A percentile compares a stretch with the other conserved stretches of the same genome.
phyloP scores from a whole-genome alignment of 345 rosid species.

The Camelina hispida region DNA sequence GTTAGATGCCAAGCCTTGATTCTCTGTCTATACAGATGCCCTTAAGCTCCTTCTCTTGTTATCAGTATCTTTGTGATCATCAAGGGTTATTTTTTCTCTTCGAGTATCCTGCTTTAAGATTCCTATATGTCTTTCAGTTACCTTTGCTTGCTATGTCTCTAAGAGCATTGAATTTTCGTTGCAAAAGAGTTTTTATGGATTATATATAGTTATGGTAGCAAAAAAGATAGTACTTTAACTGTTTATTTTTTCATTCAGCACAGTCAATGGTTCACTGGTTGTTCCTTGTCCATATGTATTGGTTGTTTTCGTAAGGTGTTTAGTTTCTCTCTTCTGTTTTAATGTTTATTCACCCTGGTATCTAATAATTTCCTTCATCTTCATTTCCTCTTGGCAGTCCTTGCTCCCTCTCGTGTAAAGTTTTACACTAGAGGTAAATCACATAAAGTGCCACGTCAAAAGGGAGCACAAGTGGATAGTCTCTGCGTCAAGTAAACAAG shows the following conservation, averaged over 20 bases:
- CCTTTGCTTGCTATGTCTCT: too few relatives aligned
- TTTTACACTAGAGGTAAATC: constrained; percentile 25
- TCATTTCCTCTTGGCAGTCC: constrained; percentile 30
- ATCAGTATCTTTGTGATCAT: neutral
- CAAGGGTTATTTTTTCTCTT: neutral
- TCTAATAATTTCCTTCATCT: neutral
- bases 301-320: constrained; percentile 32
- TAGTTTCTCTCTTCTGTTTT: constrained; percentile 15
- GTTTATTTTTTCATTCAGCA: constrained; percentile 11
- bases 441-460: constrained; percentile 39
- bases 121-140: constrained; percentile 12
- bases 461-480: constrained; percentile 47
- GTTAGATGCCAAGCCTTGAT: neutral
- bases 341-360: constrained; percentile 9
- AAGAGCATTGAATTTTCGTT: neutral
- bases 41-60: neutral
- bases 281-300: constrained; percentile 33
- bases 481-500: constrained; percentile 54
- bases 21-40: neutral
- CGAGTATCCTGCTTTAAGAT: constrained; percentile 11
- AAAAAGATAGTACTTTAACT: constrained; percentile 17
- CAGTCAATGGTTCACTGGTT: constrained; percentile 38
- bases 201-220: neutral
- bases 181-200: constrained; percentile 5
- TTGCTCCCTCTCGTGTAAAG: constrained; percentile 22